phyloP scores from a whole-genome alignment of 2,329 filamentous ascomycete genomes.

The Harringtonia aguacate region DNA sequence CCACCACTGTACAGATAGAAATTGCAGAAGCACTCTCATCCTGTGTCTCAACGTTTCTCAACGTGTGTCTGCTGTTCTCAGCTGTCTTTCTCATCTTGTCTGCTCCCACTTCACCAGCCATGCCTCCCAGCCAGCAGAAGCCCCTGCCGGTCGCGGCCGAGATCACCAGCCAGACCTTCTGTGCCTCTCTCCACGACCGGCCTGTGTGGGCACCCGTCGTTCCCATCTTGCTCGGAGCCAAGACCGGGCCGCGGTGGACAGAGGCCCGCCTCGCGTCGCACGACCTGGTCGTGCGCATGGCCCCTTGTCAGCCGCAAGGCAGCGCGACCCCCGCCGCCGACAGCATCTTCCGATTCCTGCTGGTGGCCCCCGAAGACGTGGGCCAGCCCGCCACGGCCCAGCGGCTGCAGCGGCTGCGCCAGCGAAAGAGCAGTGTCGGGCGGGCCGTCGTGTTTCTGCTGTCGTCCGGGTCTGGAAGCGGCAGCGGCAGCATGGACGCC shows the following conservation, averaged over 20 bases:
- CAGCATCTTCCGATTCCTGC: constrained; percentile 28
- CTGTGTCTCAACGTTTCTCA: too few species aligned
- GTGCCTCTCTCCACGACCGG: constrained; percentile 25
- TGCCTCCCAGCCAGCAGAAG: too few species aligned
- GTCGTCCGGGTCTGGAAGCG: neutral
- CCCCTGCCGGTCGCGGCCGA: constrained; percentile 5
- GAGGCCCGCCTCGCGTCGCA: constrained; percentile 20
- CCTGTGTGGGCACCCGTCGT: constrained; percentile 23
- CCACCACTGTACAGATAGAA: too few species aligned
- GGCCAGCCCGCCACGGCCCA: constrained; percentile 16
- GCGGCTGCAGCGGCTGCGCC: constrained; percentile 25
- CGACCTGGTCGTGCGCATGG: constrained; percentile 32
- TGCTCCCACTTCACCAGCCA: too few species aligned
- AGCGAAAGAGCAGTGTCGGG: constrained; percentile 11
- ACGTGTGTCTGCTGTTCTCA: too few species aligned
- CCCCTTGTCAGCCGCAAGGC: neutral
- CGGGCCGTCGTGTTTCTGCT: constrained; percentile 35
- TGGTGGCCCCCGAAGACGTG: constrained; percentile 28
- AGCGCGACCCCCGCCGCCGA: too few species aligned
- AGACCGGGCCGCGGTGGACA: constrained; percentile 14
- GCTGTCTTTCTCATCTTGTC: too few species aligned
- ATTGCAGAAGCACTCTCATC: too few species aligned
- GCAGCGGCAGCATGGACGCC: constrained; percentile 17
- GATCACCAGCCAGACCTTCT: constrained; percentile 22
- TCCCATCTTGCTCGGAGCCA: constrained; percentile 15